Evolutionary conservation across 768 basidiomycete genomes (phyloP), one percentile per base, ranked within the genome.

Genomic region (Calocera viscosa): DNA sequence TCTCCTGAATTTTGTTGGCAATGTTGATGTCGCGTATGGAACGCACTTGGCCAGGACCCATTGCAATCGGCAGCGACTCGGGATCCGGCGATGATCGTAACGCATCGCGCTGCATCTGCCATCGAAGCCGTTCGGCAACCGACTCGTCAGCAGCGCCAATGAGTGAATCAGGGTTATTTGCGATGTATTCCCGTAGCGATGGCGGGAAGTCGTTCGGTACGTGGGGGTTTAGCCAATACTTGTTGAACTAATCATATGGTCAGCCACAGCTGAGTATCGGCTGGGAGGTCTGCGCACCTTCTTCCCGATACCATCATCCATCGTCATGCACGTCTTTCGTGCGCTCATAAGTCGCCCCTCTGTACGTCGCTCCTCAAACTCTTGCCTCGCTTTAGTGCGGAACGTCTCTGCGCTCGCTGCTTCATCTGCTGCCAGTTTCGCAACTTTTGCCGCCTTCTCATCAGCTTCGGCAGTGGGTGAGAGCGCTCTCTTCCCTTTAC

Each of bases 31-130:
- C 66, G 26, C 49, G 65, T 66, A 63, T 33, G 49, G 69, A 39
- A 67, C 67, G 26, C 64, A 64, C 26, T n/a, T 40, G 39, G n/a
- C 35, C 49, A 16, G 63, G 49, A 22, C 30, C 41, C 38, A 43
- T 69, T 2, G 22, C 67, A 2, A 30, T 17, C n/a, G 47, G 32
- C 32, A 66, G 39, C 66, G 76, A 76, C 12, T 78, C 79, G 65
- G 78, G 76, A 65, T 78, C 77, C 53, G 77, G 76, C 49, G 83
- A 73, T 63, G 86, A 82, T 68, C 79, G 81, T 64, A 92, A 78
- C 38, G 87, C 84, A 73, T 92, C 90, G 7, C 80, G 82, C 49
- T 82, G 83, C 88, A 93, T 91, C 76, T 89, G 87, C 68, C 78
- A 79, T 38, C 84, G 83, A 53, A 93, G 79, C n/a, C 82, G 85